phyloP scores from a whole-genome alignment of 2,329 filamentous ascomycete species.

The Gyromitra esculenta region DNA sequence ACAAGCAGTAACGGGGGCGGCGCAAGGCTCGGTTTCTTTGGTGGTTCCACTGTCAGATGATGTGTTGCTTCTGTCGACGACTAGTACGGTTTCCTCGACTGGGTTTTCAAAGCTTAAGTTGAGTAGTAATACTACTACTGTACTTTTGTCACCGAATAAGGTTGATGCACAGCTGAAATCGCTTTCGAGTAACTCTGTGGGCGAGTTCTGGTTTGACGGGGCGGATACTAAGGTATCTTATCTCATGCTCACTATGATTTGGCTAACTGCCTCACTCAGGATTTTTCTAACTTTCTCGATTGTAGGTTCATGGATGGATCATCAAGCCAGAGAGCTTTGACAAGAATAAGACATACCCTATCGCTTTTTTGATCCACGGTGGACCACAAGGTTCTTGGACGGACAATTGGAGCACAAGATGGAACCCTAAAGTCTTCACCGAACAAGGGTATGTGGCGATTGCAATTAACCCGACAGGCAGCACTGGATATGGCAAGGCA shows the following conservation, averaged over 20 bases:
- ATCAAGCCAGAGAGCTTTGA: conserved; percentile 75
- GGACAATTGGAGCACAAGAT: conserved; percentile 80
- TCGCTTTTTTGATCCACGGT: conserved; percentile 82
- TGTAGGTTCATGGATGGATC: conserved; percentile 72
- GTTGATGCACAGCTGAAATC: conserved; percentile 33
- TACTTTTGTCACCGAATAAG: conserved; percentile 27
- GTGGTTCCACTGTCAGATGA: conserved; percentile 59
- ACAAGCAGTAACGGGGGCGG: conserved; percentile 62
- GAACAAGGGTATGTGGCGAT: conserved; percentile 81
- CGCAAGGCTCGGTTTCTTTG: conserved; percentile 67
- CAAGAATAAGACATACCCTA: conserved; percentile 76
- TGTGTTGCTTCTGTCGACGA: conserved; percentile 71
- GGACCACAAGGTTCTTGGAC: conserved; percentile 81
- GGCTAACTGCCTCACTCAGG: not conserved
- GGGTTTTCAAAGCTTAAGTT: conserved; percentile 65
- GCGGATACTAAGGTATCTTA: conserved; percentile 62
- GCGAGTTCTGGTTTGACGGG: conserved; percentile 73
- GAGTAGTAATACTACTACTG: conserved; percentile 13
- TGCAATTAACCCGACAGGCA: conserved; percentile 82
- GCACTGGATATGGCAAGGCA: conserved; percentile 80
- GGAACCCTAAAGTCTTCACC: conserved; percentile 86
- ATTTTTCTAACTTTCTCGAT: not conserved
- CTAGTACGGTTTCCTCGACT: conserved; percentile 76
- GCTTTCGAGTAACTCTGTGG: conserved; percentile 65
- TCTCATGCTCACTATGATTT: not conserved